Evolutionary conservation across 768 basidiomycete genomes (phyloP).

Genomic region (Trametopsis cervina): DNA sequence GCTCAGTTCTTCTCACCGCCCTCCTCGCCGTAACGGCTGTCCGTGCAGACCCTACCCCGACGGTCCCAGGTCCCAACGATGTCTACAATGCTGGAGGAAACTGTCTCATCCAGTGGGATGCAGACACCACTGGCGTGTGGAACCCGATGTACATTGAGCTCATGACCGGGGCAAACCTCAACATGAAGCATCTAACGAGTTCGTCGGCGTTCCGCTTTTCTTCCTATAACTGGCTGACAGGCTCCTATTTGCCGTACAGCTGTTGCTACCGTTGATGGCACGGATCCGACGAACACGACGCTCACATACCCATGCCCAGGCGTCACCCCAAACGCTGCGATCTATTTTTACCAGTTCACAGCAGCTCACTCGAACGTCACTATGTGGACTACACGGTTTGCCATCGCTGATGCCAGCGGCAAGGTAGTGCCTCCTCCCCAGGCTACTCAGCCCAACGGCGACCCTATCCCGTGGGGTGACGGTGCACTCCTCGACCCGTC

Average conservation of each 20-base stretch:
- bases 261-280: slow-evolving; percentile 62
- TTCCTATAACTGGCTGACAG: background rate
- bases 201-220: slow-evolving; percentile 16
- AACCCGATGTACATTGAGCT: slow-evolving; percentile 67
- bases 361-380: slow-evolving; percentile 32
- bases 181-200: slow-evolving; percentile 67
- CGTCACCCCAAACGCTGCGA: slow-evolving; percentile 57
- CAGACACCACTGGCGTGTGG: slow-evolving; percentile 57
- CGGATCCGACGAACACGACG: slow-evolving; percentile 33
- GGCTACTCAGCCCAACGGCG: slow-evolving; percentile 39
- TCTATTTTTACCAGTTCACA: slow-evolving; percentile 81
- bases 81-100: slow-evolving; percentile 47
- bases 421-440: slow-evolving; percentile 42
- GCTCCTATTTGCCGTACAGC: slow-evolving; percentile 33
- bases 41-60: slow-evolving; percentile 55
- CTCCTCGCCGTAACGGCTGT: slow-evolving; percentile 29
- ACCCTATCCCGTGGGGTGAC: slow-evolving; percentile 55
- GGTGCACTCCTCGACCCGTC: slow-evolving; percentile 47
- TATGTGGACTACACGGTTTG: slow-evolving; percentile 71
- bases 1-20: slow-evolving; percentile 17
- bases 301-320: slow-evolving; percentile 63
- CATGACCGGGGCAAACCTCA: slow-evolving; percentile 70
- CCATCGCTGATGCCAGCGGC: slow-evolving; percentile 51
- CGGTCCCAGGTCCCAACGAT: slow-evolving; percentile 50
- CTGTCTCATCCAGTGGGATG: slow-evolving; percentile 55